A percentile compares a stretch with the other conserved stretches of the same genome.
Evolutionary conservation across 1,284 basidiomycete genomes (phyloP).

Genomic region (Irpex sp.): DNA sequence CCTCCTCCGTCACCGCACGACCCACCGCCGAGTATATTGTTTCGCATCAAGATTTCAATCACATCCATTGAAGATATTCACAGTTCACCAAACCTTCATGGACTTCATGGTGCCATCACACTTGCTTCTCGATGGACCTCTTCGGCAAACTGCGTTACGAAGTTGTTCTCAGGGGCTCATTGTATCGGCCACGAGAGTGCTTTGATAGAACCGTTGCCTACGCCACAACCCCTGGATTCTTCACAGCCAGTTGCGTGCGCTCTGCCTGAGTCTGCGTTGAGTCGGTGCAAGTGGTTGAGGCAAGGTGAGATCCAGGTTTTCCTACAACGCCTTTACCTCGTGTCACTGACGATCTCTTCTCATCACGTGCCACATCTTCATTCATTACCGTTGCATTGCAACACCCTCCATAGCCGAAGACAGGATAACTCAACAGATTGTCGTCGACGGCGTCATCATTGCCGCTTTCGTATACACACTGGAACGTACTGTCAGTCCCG

Average conservation of each 20-base stretch:
- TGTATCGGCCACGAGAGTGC: slow-evolving; percentile 50
- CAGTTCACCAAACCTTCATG: slow-evolving; percentile 49
- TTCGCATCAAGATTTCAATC: slow-evolving; percentile 48
- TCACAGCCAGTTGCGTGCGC: slow-evolving; percentile 35
- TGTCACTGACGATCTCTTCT: slow-evolving; percentile 14
- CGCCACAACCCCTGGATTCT: slow-evolving; percentile 19
- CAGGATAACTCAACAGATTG: slow-evolving; percentile 64
- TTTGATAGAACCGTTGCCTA: slow-evolving; percentile 39
- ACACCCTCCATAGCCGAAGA: slow-evolving; percentile 37
- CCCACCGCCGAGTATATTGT: slow-evolving; percentile 32
- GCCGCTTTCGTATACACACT: slow-evolving; percentile 66
- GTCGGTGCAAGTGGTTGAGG: slow-evolving; percentile 56
- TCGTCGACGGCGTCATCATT: slow-evolving; percentile 57
- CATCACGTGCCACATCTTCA: slow-evolving; percentile 13
- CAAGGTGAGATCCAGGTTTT: slow-evolving; percentile 33
- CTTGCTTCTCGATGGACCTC: slow-evolving; percentile 48
- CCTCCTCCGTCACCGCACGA: slow-evolving; percentile 21
- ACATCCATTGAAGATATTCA: slow-evolving; percentile 48
- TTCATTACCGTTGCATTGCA: slow-evolving; percentile 11
- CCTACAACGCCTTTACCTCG: slow-evolving; percentile 13
- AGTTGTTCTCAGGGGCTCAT: slow-evolving; percentile 46
- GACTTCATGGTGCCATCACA: slow-evolving; percentile 56
- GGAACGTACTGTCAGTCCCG: slow-evolving; percentile 41
- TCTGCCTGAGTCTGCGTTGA: slow-evolving; percentile 59
- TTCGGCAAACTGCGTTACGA: slow-evolving; percentile 57